Base-by-base conservation (phyloP, 306 rosid species). In the Cucurbita ficifolia region DNA sequence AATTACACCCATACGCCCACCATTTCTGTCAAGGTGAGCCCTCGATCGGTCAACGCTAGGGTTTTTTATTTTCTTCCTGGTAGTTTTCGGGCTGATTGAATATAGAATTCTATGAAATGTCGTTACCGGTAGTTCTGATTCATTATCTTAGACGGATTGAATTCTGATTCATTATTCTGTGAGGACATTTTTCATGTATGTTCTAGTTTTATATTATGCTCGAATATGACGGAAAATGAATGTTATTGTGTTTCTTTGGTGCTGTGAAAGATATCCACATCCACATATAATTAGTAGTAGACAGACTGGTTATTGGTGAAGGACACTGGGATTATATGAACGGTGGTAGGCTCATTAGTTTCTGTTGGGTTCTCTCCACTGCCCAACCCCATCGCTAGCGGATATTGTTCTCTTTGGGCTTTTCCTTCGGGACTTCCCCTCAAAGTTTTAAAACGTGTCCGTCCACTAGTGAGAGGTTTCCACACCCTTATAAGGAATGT, bases 11-110 rank as follows among this genome's bases (percentile, higher is more conserved):
- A 10, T 9, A 13, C 55, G 19, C 84, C 92, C 70, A 84, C 97
- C 83, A 80, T 90, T 79, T 83, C 89, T 33, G 83, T 81, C 84
- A 90, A 93, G 96, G 98, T 92, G 7, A 54, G 21, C 8, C 46
- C 18, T 10, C 43, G 11, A 38, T 36, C 38, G 33, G 50, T 72
- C 76, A 72, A 36, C 39, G 42, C 36, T 54, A 52, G 50, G 62
- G 50, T 7, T 22, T 46, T 22, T 0, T 4, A 9, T 8, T 64
- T 16, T 71, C 10, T 24, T 17, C 38, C 45, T 51, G 59, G 2
- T 4, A 29, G 6, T 17, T 70, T 57, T 46, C 38, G 18, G 56
- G 42, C 42, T 70, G 43, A 38, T 70, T 29, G 17, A 45, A 70
- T 24, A 48, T 48, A 22, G 4, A 18, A 33, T 9, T 8, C 8